Evolutionary conservation across 129 eudicot genomes (phyloP).

Genomic region (Glebionis coronaria): DNA sequence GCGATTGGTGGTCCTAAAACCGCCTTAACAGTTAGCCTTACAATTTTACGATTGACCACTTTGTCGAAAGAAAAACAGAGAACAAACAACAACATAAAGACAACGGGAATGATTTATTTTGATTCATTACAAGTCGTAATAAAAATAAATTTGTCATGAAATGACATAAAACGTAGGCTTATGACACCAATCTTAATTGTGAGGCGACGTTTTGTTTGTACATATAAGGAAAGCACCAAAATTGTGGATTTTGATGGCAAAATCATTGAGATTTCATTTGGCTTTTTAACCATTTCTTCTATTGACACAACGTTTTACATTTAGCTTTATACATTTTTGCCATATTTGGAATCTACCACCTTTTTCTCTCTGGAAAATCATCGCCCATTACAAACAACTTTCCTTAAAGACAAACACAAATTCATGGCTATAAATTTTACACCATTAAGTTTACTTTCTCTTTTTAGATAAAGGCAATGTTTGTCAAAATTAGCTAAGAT

Average conservation of each 20-base stretch:
- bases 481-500: too few species aligned
- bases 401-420: slow-evolving; percentile 23
- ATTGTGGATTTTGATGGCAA: slow-evolving; percentile 31
- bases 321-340: slow-evolving; percentile 7
- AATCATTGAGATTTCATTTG: slow-evolving; percentile 21
- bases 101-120: background rate
- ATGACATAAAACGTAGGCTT: slow-evolving; percentile 18
- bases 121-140: background rate
- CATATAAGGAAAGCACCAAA: slow-evolving; percentile 24
- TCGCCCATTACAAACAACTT: slow-evolving; percentile 8
- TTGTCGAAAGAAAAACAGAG: too few species aligned
- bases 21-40: too few species aligned
- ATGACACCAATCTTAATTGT: slow-evolving; percentile 28
- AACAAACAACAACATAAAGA: too few species aligned
- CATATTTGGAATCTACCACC: slow-evolving; percentile 21
- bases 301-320: slow-evolving; percentile 20
- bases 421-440: slow-evolving; percentile 24
- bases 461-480: background rate
- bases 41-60: too few species aligned
- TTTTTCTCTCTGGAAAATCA: slow-evolving; percentile 3
- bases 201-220: slow-evolving; percentile 33
- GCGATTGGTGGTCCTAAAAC: too few species aligned
- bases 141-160: slow-evolving; percentile 7
- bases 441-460: background rate
- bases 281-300: slow-evolving; percentile 17